Conservation (phyloP, 2,329 filamentous ascomycete genomes). For the Phoma sp. region DNA sequence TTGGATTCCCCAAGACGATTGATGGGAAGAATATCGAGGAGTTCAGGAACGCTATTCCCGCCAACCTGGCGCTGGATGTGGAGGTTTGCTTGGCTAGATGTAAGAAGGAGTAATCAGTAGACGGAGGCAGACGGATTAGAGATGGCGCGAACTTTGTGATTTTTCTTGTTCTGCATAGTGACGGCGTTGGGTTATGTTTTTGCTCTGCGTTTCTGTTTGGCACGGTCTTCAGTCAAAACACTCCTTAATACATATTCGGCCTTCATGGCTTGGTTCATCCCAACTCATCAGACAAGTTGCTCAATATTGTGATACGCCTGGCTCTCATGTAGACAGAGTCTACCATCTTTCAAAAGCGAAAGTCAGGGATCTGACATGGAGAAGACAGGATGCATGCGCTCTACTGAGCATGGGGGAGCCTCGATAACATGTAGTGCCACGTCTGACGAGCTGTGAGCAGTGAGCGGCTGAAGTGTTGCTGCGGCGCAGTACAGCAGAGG, state of each 20-base stretch:
- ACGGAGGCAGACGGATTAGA: not conserved
- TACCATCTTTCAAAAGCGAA: too few species aligned
- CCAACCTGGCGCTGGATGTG: conserved; percentile 60
- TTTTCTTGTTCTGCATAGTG: not conserved
- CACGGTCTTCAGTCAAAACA: not conserved
- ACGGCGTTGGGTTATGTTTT: not conserved
- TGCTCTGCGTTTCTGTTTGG: not conserved
- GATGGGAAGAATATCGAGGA: conserved; percentile 46
- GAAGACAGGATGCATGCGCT: not conserved
- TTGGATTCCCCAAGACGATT: conserved; percentile 45
- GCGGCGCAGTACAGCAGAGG: not conserved
- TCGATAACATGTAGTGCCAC: not conserved
- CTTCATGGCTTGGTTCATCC: not conserved
- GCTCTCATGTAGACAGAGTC: too few species aligned
- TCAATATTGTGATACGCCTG: not conserved
- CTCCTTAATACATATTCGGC: not conserved
- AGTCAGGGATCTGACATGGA: not conserved
- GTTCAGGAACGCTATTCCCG: conserved; percentile 51
- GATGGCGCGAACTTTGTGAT: not conserved
- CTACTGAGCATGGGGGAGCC: not conserved
- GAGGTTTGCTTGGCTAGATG: conserved; percentile 62
- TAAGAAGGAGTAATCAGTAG: conserved; percentile 13
- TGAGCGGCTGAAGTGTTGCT: conserved; percentile 6
- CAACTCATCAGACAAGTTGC: not conserved
- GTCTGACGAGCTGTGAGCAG: not conserved